Base-by-base conservation (phyloP, 305 asterid genomes). In the Rubia peregrina region DNA sequence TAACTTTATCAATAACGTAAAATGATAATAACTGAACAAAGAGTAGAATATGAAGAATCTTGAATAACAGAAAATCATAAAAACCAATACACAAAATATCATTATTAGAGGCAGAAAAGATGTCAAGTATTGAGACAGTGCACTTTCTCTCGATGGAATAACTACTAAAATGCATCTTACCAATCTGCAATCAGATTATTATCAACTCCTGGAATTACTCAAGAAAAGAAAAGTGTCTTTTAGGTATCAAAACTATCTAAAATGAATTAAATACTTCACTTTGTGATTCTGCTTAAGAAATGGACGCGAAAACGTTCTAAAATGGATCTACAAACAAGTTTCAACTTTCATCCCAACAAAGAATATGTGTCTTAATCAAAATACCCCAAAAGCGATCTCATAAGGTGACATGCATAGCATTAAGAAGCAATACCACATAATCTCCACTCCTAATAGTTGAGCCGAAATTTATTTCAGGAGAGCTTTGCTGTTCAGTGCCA, bases 351-450 rank as follows among this genome's bases (percentile, higher is more conserved):
- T 68, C 65, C 30, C 44, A 7, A 51, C 46, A 60, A 46, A 61
- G 72, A 67, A n/a, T 6, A 24, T 65, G 43, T 24, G 41, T 44
- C 65, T 46, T 46, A 30, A 72, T 67, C 44, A 59, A 17, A 30
- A 56, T 72, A 64, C 53, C 70, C 72, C 11, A 74, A 65, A 71
- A 73, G 61, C 68, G 71, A 40, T 62, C 19, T 60, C 67, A 44
- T 26, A 59, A 73, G 41, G 72, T 64, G 46, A 65, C 69, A 71
- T 55, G 71, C 41, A 70, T 64, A 42, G 42, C 61, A 64, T 44
- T 51, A 61, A 70, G 71, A 79, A 71, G 65, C 48, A 67, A 69
- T 87, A 94, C 99, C 96, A 94, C 99, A 78, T 94, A 91, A 79
- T 94, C 99, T 65, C 99, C 99, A 71, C 43, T 86, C 79, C 76